These are phyloP conservation scores for Fusarium subglutinans DNA, from an alignment of 2,329 filamentous ascomycete genomes.

Conservation along the genomic window DNA sequence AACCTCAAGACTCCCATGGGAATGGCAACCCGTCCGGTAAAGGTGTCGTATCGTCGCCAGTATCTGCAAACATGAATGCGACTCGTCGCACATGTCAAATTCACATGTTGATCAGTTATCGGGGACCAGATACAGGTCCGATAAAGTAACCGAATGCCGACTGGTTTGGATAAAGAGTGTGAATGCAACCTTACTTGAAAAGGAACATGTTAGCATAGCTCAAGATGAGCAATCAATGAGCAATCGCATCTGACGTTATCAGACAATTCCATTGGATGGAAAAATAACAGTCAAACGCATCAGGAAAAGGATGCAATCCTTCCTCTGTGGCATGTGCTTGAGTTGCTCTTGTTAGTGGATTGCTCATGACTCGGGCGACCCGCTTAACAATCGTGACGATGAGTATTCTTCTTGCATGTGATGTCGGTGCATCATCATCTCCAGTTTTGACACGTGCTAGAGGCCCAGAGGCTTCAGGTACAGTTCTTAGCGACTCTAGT, in stretches of 20 bases:
- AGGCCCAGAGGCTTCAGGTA: conserved; percentile 21
- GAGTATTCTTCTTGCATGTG: conserved; percentile 35
- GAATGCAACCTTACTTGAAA: conserved; percentile 5
- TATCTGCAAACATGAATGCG: neutral
- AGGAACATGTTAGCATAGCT: conserved; percentile 6
- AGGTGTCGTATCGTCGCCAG: neutral
- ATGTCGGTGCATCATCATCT: conserved; percentile 32
- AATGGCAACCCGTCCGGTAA: too few species aligned
- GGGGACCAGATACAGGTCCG: conserved; percentile 11
- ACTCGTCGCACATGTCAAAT: neutral
- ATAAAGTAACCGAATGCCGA: conserved; percentile 30
- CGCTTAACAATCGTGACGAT: conserved; percentile 28
- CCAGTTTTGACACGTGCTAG: conserved; percentile 44
- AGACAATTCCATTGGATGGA: conserved; percentile 24
- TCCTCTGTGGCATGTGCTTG: conserved; percentile 8
- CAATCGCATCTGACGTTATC: conserved; percentile 22
- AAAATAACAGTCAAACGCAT: conserved; percentile 27
- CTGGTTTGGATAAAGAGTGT: conserved; percentile 18
- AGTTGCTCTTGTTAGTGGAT: conserved; percentile 31
- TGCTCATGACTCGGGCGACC: conserved; percentile 29
- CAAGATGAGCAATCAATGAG: conserved; percentile 21
- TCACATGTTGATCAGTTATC: conserved; percentile 19
- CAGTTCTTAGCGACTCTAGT: conserved; percentile 7
- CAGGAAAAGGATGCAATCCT: conserved; percentile 23
- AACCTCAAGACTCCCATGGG: neutral